Percentiles rank a stretch among this genome's conserved stretches.
phyloP scores from a whole-genome alignment of 495 filamentous ascomycete species.

The Talaromyces adpressus region DNA sequence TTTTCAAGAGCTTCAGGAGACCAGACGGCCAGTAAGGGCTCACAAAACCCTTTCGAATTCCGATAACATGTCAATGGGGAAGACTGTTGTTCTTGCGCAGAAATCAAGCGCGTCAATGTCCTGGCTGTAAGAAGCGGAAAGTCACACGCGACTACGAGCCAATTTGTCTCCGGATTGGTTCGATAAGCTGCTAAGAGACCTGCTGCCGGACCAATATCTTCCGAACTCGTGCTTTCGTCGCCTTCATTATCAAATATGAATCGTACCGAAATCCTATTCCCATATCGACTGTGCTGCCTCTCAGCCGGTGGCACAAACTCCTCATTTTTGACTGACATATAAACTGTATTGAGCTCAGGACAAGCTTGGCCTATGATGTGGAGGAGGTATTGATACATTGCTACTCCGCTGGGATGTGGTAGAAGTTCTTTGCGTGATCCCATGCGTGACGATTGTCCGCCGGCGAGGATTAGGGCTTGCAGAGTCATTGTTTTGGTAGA shows the following conservation, averaged over 20 bases:
- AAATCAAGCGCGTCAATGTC: slow-evolving; percentile 13
- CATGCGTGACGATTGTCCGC: slow-evolving; percentile 17
- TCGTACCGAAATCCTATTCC: not conserved
- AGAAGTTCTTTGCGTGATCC: slow-evolving; percentile 17
- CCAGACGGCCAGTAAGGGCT: slow-evolving; percentile 19
- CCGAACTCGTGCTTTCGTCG: no score
- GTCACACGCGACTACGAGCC: slow-evolving; percentile 19
- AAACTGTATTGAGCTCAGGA: slow-evolving; percentile 14
- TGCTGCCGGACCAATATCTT: slow-evolving; percentile 16
- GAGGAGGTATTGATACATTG: slow-evolving; percentile 14
- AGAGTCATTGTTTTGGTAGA: not conserved
- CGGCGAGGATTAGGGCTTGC: slow-evolving; percentile 13
- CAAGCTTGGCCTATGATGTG: slow-evolving; percentile 11
- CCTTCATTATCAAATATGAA: no score
- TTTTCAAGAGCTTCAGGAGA: slow-evolving; percentile 10
- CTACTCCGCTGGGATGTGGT: slow-evolving; percentile 8
- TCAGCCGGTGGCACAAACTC: not conserved
- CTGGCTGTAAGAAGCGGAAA: slow-evolving; percentile 17
- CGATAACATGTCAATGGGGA: slow-evolving; percentile 16
- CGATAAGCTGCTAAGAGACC: slow-evolving; percentile 20
- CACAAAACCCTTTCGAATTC: slow-evolving; percentile 14
- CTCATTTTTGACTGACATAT: slow-evolving; percentile 14
- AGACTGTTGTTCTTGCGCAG: not conserved
- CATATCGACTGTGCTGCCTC: not conserved
- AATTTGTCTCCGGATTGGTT: slow-evolving; percentile 12